These are phyloP conservation scores for Neurospora sp. DNA, from an alignment of 495 filamentous ascomycete species.

Conservation along the genomic window DNA sequence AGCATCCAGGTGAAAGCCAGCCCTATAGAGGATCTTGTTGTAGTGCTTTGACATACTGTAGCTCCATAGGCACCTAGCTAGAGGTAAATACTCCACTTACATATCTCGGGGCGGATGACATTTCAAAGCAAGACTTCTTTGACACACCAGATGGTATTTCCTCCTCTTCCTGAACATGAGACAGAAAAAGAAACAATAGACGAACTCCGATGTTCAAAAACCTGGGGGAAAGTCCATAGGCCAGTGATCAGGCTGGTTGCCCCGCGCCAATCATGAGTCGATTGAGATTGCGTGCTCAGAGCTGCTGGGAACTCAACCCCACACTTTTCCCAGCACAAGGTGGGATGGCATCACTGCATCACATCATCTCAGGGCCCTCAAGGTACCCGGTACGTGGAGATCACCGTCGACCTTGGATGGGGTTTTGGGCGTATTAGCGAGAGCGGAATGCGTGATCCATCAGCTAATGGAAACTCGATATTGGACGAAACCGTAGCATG, in stretches of 20 bases:
- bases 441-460: background rate
- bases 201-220: background rate
- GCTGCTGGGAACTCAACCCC: constrained; percentile 13
- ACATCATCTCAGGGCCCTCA: background rate
- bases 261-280: constrained; percentile 17
- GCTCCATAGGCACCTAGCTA: too few relatives aligned
- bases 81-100: background rate
- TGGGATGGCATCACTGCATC: background rate
- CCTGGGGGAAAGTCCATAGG: background rate
- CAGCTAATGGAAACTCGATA: background rate
- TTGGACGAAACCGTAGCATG: background rate
- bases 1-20: background rate
- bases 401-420: background rate
- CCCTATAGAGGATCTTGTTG: background rate
- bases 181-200: background rate
- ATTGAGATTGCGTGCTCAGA: constrained; percentile 28
- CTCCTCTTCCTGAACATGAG: background rate
- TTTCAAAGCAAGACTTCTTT: background rate
- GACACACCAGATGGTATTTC: background rate
- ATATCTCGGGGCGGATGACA: too few relatives aligned
- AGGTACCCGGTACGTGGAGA: background rate
- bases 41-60: background rate
- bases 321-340: constrained; percentile 10
- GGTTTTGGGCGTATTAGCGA: background rate
- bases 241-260: constrained; percentile 1